Evolutionary conservation across 768 basidiomycete genomes (phyloP), one percentile per base, ranked within the genome.

Genomic region (Cubamyces sp.): DNA sequence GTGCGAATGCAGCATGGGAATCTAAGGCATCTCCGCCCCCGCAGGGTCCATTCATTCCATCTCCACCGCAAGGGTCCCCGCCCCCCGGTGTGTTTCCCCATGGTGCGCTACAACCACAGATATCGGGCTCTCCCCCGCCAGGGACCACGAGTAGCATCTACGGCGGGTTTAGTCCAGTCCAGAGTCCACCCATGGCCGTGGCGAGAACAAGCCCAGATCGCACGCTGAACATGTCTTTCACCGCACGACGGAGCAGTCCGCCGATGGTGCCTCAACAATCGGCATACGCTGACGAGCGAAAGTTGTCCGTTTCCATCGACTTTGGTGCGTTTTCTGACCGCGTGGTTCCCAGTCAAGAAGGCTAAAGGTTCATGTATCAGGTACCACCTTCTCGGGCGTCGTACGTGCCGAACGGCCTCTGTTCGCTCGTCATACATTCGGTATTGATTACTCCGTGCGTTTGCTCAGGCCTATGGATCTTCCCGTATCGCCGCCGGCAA

Each of bases 381-480:
- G 91, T 74, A 93, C 92, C 2, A 94, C 91, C 4, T 93, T 92
- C 75, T 92, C 91, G 25, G 92, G 92, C 62, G 88, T 94, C 61
- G 91, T 92, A 73, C 75, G 90, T 83, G 48, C 19, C 43, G n/a
- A 50, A 43, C 41, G 52, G 37, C 39, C 21, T 37, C 15, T 16
- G n/a, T 25, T 34, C 34, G 9, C 14, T n/a, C 18, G 19, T 34
- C 46, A 25, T 21, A 14, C 47, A 48, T 37, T 43, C 37, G 34
- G 28, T 53, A 43, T 43, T 57, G 48, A 56, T 28, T 19, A 19
- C 21, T 23, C 47, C 18, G 34, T 19, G 5, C 7, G 28, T 23
- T 30, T 52, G 40, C 41, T 28, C 66, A 92, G 91, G 91, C 93
- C 0, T 96, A 91, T 69, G 92, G 90, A 7, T 94, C 92, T 8